Evolutionary conservation across 768 basidiomycete species (phyloP).

Genomic region (Pisolithus albus): DNA sequence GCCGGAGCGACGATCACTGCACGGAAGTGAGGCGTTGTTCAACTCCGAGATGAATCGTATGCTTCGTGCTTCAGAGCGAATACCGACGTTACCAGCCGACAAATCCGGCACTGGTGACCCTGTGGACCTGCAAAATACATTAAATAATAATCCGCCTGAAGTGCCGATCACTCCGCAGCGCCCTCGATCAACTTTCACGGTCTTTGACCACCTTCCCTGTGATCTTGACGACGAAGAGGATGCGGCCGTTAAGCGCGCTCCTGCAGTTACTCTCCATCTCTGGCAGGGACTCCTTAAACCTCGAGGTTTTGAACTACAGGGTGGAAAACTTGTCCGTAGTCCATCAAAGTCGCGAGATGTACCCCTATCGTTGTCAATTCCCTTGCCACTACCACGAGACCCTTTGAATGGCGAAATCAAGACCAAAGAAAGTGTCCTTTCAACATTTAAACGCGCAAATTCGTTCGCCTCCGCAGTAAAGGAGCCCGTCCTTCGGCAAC

Average conservation of each 20-base stretch:
- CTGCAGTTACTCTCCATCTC: constrained; percentile 55
- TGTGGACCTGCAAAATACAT: constrained; percentile 7
- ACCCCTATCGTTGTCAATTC: constrained; percentile 14
- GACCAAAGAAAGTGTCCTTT: constrained; percentile 39
- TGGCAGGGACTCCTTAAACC: constrained; percentile 65
- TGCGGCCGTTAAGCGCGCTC: constrained; percentile 50
- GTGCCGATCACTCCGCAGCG: constrained; percentile 15
- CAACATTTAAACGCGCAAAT: constrained; percentile 54
- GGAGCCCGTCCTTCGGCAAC: constrained; percentile 28
- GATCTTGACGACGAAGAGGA: constrained; percentile 46
- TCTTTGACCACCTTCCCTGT: constrained; percentile 14
- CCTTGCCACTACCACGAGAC: constrained; percentile 11
- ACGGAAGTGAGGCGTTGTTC: constrained; percentile 12
- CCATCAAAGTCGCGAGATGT: constrained; percentile 41
- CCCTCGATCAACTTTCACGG: constrained; percentile 12
- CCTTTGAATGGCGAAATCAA: constrained; percentile 4
- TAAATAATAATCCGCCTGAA: constrained; percentile 8
- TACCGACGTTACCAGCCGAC: constrained; percentile 9
- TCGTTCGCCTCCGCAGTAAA: constrained; percentile 48
- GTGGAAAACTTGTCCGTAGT: constrained; percentile 53
- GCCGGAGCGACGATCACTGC: constrained; percentile 43
- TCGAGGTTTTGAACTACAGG: constrained; percentile 58
- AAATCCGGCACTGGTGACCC: constrained; percentile 11
- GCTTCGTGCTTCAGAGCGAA: constrained; percentile 7
- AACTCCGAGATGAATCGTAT: not conserved